Conservation (phyloP, 2,329 filamentous ascomycete genomes). For the Clathrospora elynae region DNA sequence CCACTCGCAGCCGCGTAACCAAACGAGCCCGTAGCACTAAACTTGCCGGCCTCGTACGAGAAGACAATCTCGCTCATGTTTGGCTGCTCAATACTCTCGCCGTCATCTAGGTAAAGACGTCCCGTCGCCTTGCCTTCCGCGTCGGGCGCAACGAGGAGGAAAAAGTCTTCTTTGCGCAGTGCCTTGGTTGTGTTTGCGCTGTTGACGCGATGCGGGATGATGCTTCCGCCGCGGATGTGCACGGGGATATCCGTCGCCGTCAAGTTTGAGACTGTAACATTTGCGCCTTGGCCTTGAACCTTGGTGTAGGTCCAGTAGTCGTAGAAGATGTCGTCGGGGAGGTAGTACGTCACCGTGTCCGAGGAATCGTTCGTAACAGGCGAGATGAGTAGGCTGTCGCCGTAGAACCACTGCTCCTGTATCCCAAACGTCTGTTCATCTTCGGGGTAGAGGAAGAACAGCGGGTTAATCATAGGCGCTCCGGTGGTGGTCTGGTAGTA, state of each 20-base stretch:
- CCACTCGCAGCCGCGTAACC: slow-evolving; percentile 49
- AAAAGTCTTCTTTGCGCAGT: slow-evolving; percentile 69
- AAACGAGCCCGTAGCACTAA: slow-evolving; percentile 61
- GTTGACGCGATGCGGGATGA: slow-evolving; percentile 64
- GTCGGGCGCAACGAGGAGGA: slow-evolving; percentile 71
- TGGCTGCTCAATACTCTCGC: slow-evolving; percentile 67
- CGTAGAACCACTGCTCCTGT: slow-evolving; percentile 65
- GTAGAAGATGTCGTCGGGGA: slow-evolving; percentile 64
- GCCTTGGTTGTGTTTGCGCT: slow-evolving; percentile 67
- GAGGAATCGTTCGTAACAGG: slow-evolving; percentile 60
- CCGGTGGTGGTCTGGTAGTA: slow-evolving; percentile 65
- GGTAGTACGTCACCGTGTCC: slow-evolving; percentile 60
- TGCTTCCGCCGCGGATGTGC: slow-evolving; percentile 67
- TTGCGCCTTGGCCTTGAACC: slow-evolving; percentile 54
- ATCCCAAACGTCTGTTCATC: slow-evolving; percentile 60
- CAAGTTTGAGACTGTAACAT: slow-evolving; percentile 53
- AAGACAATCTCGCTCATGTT: slow-evolving; percentile 65
- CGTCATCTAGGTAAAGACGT: slow-evolving; percentile 77
- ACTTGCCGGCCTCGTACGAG: slow-evolving; percentile 59
- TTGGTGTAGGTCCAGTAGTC: slow-evolving; percentile 61
- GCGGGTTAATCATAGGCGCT: slow-evolving; percentile 68
- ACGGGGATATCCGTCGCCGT: slow-evolving; percentile 65
- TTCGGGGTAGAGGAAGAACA: slow-evolving; percentile 72
- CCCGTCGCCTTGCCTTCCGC: slow-evolving; percentile 67
- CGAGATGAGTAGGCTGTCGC: slow-evolving; percentile 61